These are phyloP conservation scores for Calendula officinalis DNA, from an alignment of 129 eudicot genomes.

Conservation along the genomic window DNA sequence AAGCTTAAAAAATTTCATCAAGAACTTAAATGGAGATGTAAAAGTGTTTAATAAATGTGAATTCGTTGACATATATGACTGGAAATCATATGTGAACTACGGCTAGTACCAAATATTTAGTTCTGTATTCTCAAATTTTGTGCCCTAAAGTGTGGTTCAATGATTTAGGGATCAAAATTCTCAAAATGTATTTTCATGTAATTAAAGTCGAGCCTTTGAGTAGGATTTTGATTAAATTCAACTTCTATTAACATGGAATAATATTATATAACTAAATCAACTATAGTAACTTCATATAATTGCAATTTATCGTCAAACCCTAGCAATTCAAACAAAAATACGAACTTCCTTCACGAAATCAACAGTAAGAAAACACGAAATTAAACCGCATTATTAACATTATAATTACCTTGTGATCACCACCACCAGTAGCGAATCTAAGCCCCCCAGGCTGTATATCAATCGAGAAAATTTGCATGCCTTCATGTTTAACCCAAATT, in stretches of 20 bases:
- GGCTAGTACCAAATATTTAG: neutral
- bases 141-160: slow-evolving; percentile 1
- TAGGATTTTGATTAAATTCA: slow-evolving; percentile 7
- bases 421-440: slow-evolving; percentile 99
- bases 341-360: neutral
- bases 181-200: neutral
- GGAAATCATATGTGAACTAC: too few relatives aligned
- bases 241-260: neutral
- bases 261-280: slow-evolving; percentile 5
- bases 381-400: neutral
- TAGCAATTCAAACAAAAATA: slow-evolving; percentile 13
- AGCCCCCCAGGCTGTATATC: slow-evolving; percentile 99
- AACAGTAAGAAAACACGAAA: slow-evolving; percentile 13
- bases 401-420: slow-evolving; percentile 82
- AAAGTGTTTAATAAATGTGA: too few relatives aligned
- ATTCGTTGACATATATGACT: too few relatives aligned
- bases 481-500: slow-evolving; percentile 90
- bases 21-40: neutral
- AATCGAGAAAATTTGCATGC: slow-evolving; percentile 96
- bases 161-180: slow-evolving; percentile 26
- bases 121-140: neutral
- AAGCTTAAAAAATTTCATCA: neutral
- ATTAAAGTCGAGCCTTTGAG: slow-evolving; percentile 1
- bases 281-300: slow-evolving; percentile 8
- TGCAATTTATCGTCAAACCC: slow-evolving; percentile 13